Conservation (phyloP, 768 basidiomycete genomes). For the Gloeopeniophorella convolvens region DNA sequence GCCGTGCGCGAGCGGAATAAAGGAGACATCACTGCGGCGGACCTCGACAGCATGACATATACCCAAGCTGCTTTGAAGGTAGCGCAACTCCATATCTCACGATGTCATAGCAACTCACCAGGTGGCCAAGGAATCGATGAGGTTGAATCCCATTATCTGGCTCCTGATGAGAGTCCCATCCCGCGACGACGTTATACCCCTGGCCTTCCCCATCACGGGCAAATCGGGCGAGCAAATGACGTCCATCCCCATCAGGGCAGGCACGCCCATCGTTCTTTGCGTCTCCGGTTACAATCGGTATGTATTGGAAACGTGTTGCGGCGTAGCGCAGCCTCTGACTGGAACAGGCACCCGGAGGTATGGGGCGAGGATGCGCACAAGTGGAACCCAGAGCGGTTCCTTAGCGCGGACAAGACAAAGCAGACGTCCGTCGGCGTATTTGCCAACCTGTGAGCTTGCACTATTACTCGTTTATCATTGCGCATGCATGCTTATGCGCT, state of each 20-base stretch:
- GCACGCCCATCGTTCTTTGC: not conserved
- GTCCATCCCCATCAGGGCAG: conserved; percentile 3
- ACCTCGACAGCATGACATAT: not conserved
- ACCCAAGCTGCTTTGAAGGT: conserved; percentile 2
- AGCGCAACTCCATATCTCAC: not conserved
- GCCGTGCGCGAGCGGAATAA: not conserved
- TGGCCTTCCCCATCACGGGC: not conserved
- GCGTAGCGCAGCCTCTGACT: no score
- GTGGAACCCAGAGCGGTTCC: conserved; percentile 8
- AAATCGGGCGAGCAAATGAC: not conserved
- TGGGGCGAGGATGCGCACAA: conserved; percentile 11
- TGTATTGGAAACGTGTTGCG: not conserved
- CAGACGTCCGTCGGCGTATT: not conserved
- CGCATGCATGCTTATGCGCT: not conserved
- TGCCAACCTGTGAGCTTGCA: conserved; percentile 5
- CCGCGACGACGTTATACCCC: not conserved
- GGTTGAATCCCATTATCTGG: not conserved
- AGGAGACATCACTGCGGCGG: not conserved
- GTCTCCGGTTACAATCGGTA: not conserved
- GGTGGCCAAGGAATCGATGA: not conserved
- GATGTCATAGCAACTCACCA: not conserved
- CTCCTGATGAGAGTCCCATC: not conserved
- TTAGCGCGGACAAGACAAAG: not conserved
- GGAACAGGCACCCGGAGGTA: not conserved
- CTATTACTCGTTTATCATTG: no score